Evolutionary conservation across 2,329 filamentous ascomycete genomes (phyloP).

Genomic region (Monosporascus ibericus): DNA sequence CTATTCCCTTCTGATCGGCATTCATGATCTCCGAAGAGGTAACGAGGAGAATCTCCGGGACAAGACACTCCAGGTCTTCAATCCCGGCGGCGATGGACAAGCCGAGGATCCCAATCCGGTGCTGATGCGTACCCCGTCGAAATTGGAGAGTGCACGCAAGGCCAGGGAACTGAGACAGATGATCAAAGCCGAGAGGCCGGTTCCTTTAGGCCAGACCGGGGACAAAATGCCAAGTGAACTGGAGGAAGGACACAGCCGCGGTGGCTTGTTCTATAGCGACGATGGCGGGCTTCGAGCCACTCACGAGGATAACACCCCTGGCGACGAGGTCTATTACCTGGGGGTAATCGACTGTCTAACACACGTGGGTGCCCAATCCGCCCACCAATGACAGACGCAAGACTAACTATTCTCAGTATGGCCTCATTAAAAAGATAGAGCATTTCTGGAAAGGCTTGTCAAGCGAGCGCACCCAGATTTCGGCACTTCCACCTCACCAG

Average conservation of each 20-base stretch:
- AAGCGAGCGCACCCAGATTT: slow-evolving; percentile 79
- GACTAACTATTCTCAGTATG: slow-evolving; percentile 57
- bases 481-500: slow-evolving; percentile 79
- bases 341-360: slow-evolving; percentile 98
- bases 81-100: slow-evolving; percentile 66
- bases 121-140: slow-evolving; percentile 85
- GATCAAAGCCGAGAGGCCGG: slow-evolving; percentile 85
- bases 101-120: slow-evolving; percentile 53
- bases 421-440: slow-evolving; percentile 88
- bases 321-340: slow-evolving; percentile 93
- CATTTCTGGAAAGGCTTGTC: slow-evolving; percentile 95
- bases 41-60: slow-evolving; percentile 90
- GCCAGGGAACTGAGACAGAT: slow-evolving; percentile 86
- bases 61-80: slow-evolving; percentile 91
- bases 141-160: slow-evolving; percentile 85
- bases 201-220: slow-evolving; percentile 80
- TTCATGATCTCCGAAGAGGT: slow-evolving; percentile 82
- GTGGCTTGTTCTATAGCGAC: slow-evolving; percentile 82
- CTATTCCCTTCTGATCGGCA: slow-evolving; percentile 90
- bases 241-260: slow-evolving; percentile 64
- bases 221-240: slow-evolving; percentile 89
- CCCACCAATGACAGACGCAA: slow-evolving; percentile 1
- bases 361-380: slow-evolving; percentile 59
- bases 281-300: slow-evolving; percentile 92
- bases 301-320: slow-evolving; percentile 77